Conservation (phyloP, 2,329 filamentous ascomycete genomes). For the Botryotinia calthae region DNA sequence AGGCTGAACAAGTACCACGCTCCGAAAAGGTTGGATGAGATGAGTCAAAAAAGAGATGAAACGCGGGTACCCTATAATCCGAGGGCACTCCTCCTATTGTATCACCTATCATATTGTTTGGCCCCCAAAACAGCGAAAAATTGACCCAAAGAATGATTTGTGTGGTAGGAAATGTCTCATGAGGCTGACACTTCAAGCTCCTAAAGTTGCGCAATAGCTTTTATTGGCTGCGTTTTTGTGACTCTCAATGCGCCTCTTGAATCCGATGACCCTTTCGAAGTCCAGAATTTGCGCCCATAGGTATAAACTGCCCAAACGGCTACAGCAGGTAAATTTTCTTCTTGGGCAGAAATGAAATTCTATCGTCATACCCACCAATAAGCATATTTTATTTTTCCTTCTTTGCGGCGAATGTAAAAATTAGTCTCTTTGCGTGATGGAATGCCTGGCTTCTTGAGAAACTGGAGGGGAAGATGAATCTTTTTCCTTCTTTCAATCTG, state of each 20-base stretch:
- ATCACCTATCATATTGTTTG: conserved; percentile 10
- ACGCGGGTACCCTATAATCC: conserved; percentile 9
- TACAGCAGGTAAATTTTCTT: conserved; percentile 14
- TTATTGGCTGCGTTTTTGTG: conserved; percentile 13
- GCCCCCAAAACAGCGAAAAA: not conserved
- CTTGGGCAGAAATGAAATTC: conserved; percentile 10
- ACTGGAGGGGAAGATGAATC: conserved; percentile 11
- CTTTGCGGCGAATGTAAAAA: not conserved
- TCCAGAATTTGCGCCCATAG: conserved; percentile 1
- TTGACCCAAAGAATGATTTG: conserved; percentile 1
- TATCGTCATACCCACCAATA: conserved; percentile 4
- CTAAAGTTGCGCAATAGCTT: conserved; percentile 11
- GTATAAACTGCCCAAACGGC: conserved; percentile 16
- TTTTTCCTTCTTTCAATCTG: too few species aligned
- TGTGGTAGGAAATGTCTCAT: conserved; percentile 12
- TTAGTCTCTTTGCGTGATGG: not conserved
- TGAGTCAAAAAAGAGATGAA: conserved; percentile 13
- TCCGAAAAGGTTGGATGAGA: conserved; percentile 5
- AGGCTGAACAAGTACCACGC: conserved; percentile 12
- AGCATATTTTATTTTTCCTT: not conserved
- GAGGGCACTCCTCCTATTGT: not conserved
- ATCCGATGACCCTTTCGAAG: conserved; percentile 12
- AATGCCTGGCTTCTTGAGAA: not conserved
- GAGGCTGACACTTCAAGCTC: conserved; percentile 15
- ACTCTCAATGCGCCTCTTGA: conserved; percentile 13